These are phyloP conservation scores for Aspergillus ochraceus DNA, from an alignment of 2,329 filamentous ascomycete species.

Conservation along the genomic window DNA sequence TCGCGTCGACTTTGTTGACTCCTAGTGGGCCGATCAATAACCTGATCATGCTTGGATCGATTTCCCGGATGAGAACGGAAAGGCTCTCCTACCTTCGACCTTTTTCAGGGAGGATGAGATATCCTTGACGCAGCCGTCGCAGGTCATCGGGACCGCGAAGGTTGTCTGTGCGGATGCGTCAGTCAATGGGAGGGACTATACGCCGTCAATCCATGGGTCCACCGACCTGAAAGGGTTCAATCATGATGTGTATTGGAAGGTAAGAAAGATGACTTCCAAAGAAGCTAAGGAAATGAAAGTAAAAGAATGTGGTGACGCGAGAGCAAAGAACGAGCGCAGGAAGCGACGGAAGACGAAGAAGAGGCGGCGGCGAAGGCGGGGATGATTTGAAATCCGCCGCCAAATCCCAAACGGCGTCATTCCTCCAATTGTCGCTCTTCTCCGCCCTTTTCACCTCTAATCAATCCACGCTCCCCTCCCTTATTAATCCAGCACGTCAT, in stretches of 20 bases:
- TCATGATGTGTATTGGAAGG: slow-evolving; percentile 29
- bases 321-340: slow-evolving; percentile 11
- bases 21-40: slow-evolving; percentile 48
- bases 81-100: slow-evolving; percentile 58
- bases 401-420: slow-evolving; percentile 26
- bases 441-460: slow-evolving; percentile 16
- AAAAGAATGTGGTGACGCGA: not conserved
- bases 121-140: slow-evolving; percentile 83
- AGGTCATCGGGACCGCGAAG: slow-evolving; percentile 92
- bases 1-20: slow-evolving; percentile 78
- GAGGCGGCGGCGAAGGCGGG: slow-evolving; percentile 27
- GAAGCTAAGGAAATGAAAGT: not conserved
- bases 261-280: not conserved
- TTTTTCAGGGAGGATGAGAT: slow-evolving; percentile 77
- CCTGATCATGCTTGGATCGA: not conserved
- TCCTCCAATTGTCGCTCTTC: slow-evolving; percentile 9
- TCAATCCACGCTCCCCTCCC: not conserved
- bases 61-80: not conserved
- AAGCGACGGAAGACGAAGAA: slow-evolving; percentile 13
- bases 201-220: not conserved
- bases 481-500: not conserved
- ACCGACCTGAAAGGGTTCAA: slow-evolving; percentile 49
- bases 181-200: slow-evolving; percentile 11
- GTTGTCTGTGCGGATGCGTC: slow-evolving; percentile 64
- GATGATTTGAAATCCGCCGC: slow-evolving; percentile 26